Base-by-base conservation (phyloP, 176 grass and related monocot genomes). In the Triticum dicoccoides region DNA sequence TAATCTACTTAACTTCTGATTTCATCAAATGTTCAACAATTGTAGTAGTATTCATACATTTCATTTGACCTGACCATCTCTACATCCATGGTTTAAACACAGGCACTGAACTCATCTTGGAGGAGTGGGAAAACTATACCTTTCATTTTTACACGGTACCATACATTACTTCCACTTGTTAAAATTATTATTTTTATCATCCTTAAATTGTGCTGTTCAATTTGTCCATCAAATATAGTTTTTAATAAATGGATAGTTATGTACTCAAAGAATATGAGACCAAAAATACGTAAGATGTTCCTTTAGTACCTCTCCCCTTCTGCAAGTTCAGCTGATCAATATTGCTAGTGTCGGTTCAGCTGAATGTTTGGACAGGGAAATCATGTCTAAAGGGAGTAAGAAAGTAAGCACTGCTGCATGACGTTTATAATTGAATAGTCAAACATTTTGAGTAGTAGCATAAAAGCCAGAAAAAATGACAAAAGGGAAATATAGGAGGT, bases 71-170 rank as follows among this genome's bases (percentile, higher is more conserved):
- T 73, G 11, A 86, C 29, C 70, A 15, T 80, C 61, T 2, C 69
- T 27, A 59, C 18, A 59, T 72, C 63, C 11, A 59, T 69, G 70
- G 20, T 73, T 73, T 82, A 54, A 82, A 82, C 67, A 77, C 85
- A 95, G 95, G 91, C 89, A 93, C 81, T 98, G 41, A 91, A 90
- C 81, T 93, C 74, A 38, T 80, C 93, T 83, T 98, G 95, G 95
- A 89, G 51, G 86, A 92, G 87, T 65, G 95, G 91, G 58, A 83
- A 90, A 80, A 92, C 89, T 2, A 98, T 98, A 91, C 95, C 93
- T 56, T 98, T 98, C 78, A 89, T 98, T 78, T 93, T 93, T 86
- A 98, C 88, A 98, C 93, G 88, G 95, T 98, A 95, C 17, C 37
- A 65, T 83, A 85, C 69, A 32, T 38, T 80, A 62, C 37, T 37